Percentiles rank a stretch among this genome's conserved stretches.
These are phyloP conservation scores for Naganishia friedmannii DNA, from an alignment of 768 basidiomycete species.

Conservation along the genomic window DNA sequence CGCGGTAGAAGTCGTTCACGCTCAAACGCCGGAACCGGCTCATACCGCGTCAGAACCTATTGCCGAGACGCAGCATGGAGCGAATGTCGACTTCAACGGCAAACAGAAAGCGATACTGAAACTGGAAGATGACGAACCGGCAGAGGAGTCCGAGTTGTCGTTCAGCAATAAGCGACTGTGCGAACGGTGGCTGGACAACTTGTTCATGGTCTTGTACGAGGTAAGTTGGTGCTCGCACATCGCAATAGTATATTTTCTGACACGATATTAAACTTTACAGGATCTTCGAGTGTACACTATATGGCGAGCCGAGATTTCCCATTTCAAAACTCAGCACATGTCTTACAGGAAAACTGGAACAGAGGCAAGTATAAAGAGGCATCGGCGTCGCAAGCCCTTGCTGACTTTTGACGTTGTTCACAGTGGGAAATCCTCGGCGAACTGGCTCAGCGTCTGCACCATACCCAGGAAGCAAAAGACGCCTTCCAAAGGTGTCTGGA, in stretches of 20 bases:
- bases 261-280: constrained; percentile 54
- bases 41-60: constrained; percentile 10
- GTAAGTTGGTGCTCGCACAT: constrained; percentile 51
- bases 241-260: not conserved
- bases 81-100: constrained; percentile 35
- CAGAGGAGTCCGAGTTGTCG: constrained; percentile 60
- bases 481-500: constrained; percentile 94
- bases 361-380: constrained; percentile 55
- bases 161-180: constrained; percentile 96
- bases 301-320: constrained; percentile 95
- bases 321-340: constrained; percentile 97
- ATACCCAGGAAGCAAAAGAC: constrained; percentile 98
- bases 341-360: constrained; percentile 94
- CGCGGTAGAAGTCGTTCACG: constrained; percentile 39
- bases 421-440: constrained; percentile 96
- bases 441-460: constrained; percentile 84
- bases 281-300: constrained; percentile 98
- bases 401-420: not conserved
- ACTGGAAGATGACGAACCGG: constrained; percentile 32
- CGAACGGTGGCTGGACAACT: constrained; percentile 94
- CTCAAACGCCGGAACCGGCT: constrained; percentile 46
- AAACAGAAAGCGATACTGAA: constrained; percentile 11
- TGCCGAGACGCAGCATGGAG: constrained; percentile 14
- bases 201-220: constrained; percentile 98
- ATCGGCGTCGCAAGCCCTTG: not conserved